Conservation (phyloP, 108 stramenopile species). For the Cyclotella baltica region DNA sequence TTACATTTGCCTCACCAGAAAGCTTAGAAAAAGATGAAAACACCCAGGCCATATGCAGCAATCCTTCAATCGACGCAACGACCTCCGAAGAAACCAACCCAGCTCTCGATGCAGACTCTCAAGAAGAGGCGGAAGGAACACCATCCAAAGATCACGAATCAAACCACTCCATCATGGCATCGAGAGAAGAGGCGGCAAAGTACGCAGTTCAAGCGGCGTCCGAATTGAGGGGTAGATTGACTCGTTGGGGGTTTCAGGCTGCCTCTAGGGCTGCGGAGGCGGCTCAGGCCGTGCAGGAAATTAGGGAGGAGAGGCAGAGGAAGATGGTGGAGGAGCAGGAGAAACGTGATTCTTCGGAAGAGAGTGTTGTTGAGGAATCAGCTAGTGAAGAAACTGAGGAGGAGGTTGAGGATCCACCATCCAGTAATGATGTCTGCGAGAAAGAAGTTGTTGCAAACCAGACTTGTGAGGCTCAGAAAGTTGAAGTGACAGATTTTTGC, state of each 20-base stretch:
- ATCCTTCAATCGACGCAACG: not conserved
- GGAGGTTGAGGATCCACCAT: not conserved
- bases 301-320: constrained; percentile 44
- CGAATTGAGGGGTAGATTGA: constrained; percentile 42
- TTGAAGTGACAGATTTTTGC: not conserved
- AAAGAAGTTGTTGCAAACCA: not conserved
- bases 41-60: not conserved
- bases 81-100: not conserved
- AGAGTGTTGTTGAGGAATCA: not conserved
- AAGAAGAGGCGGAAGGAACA: not conserved
- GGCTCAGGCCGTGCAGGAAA: constrained; percentile 43
- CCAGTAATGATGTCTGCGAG: not conserved
- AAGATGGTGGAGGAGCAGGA: constrained; percentile 37
- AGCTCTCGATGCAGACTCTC: not conserved
- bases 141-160: not conserved
- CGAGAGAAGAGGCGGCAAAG: constrained; percentile 47
- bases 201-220: constrained; percentile 43
- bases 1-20: constrained; percentile 19
- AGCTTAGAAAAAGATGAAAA: not conserved
- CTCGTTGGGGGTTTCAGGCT: constrained; percentile 50
- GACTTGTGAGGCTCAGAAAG: not conserved
- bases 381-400: not conserved
- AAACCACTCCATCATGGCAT: constrained; percentile 31
- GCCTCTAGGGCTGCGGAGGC: constrained; percentile 46
- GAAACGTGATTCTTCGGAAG: not conserved